Base-by-base conservation (phyloP, 2,329 filamentous ascomycete genomes). In the Aureobasidium sp. region DNA sequence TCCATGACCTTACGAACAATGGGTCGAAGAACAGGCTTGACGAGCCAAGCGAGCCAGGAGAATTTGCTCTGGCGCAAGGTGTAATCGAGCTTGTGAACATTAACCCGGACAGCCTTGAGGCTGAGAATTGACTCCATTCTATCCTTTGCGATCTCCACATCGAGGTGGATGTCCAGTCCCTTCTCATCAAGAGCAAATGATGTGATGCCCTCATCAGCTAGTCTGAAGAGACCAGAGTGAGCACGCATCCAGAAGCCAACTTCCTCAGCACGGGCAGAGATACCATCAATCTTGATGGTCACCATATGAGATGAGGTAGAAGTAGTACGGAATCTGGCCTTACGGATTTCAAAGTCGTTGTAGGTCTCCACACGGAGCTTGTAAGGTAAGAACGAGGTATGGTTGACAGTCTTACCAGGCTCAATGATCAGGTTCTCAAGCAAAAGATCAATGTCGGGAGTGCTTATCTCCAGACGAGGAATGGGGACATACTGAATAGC, bases 361-460 rank as follows among this genome's bases (percentile, higher is more conserved):
- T 88, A 87, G 0, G 90, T 93, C 66, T 92, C 87, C 3, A 97
- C 78, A 48, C 89, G 87, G 59, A 97, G 79, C 61, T 86, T 85
- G 76, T 91, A 93, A 0, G 93, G 93, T 0, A 97, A 80, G 78
- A 97, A 97, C 0, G 92, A 96, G 3, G 88, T 90, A 65, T 87
- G 79, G 72, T 96, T 93, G 69, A 96, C 81, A 0, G 91, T 95
- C 63, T 81, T 81, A 7, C 93, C 93, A 0, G 93, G 93, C 71
- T 97, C 90, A 36, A 97, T 81, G 64, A 97, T 88, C 36, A 97
- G 79, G 66, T 96, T 97, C 71, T 97, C 93, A 2, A 97, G 78
- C 0, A 97, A 78, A 5, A 97, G 82, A 68, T 97, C 92, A 61
- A 96, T 81, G 37, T 89, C 86, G 0, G 92, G 92, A 3, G 87